Conservation (phyloP, 2,329 filamentous ascomycete genomes). For the Fusarium pseudonygamai region DNA sequence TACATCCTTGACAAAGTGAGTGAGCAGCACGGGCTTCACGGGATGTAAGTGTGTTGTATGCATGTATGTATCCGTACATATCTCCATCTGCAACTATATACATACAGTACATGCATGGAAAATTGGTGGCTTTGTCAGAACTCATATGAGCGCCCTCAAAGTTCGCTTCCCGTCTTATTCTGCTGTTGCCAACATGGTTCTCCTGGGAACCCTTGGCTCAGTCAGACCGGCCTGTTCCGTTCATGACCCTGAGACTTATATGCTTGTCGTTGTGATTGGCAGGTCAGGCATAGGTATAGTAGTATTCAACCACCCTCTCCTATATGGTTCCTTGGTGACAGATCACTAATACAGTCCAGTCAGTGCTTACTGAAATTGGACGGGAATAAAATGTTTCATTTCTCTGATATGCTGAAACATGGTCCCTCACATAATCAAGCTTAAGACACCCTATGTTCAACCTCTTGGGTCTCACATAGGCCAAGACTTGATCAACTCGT, state of each 20-base stretch:
- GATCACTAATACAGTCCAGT: neutral
- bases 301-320: neutral
- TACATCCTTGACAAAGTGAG: constrained; percentile 14
- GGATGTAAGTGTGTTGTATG: neutral
- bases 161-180: constrained; percentile 10
- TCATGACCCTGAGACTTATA: neutral
- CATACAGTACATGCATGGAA: neutral
- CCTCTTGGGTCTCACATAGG: neutral
- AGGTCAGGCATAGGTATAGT: neutral
- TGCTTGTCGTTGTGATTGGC: neutral
- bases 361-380: neutral
- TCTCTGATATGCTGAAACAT: constrained; percentile 6
- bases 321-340: neutral
- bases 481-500: neutral
- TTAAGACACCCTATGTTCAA: neutral
- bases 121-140: constrained; percentile 4
- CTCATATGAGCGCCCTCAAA: constrained; percentile 24
- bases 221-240: neutral
- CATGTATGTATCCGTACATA: neutral
- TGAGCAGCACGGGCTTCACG: neutral
- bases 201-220: constrained; percentile 9
- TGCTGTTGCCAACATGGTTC: constrained; percentile 4
- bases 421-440: neutral
- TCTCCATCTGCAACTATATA: constrained; percentile 10
- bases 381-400: constrained; percentile 11